Base-by-base conservation (phyloP, 306 rosid genomes). In the Quercus robur region DNA sequence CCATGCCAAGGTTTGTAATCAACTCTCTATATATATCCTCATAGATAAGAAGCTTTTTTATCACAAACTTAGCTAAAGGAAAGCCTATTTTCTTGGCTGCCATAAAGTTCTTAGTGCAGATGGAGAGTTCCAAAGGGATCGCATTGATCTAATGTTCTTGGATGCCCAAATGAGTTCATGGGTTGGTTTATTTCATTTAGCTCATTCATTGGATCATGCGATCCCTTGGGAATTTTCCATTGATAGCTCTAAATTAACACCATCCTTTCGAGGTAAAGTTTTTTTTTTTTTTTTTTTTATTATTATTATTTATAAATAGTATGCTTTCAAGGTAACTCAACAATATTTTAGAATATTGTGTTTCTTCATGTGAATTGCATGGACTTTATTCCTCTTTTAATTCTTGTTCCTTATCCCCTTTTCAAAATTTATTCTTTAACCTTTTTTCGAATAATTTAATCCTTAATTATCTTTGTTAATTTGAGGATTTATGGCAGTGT, bases 61-160 rank as follows among this genome's bases (percentile, higher is more conserved):
- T 78, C 56, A 63, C 46, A 35, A 72, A 12, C 13, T 2, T 21
- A 21, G 30, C 66, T 10, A 14, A 30, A 12, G 5, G 7, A 61
- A 61, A 61, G 25, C 67, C 33, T 10, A 26, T 25, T 61, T 61
- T 25, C 30, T 30, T 12, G 26, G 26, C 61, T 59, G 19, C 51
- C 31, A 68, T 10, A 54, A 13, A 1, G 71, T 55, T 68, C 84
- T 77, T 85, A 85, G 87, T 75, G 97, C 82, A 76, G 91, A 82
- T 91, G 91, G 94, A 86, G 77, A 84, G 77, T 89, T 91, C 97
- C 97, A 91, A 91, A 91, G 97, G 97, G 97, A 91, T 91, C 94
- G 94, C 97, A 91, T 91, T 91, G 97, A 89, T 91, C 94, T 86
- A 56, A 88, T 79, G 55, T 38, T 20, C 59, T 20, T 54, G 1